Evolutionary conservation across 129 eudicot species (phyloP).

Genomic region (Lactuca saligna): DNA sequence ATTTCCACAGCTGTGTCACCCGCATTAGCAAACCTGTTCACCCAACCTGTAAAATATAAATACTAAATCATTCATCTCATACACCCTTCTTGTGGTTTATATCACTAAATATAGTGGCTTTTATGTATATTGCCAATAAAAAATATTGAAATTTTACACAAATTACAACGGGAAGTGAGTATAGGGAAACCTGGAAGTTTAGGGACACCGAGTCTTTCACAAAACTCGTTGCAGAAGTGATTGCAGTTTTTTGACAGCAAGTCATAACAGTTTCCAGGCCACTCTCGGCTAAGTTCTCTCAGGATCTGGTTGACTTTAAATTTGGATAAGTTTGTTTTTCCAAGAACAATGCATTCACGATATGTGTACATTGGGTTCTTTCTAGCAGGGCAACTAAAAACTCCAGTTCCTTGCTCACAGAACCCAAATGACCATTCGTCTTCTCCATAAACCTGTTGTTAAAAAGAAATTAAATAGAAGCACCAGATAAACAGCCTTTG

Average conservation of each 20-base stretch:
- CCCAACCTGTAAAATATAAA: conserved; percentile 71
- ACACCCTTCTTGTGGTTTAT: too few relatives aligned
- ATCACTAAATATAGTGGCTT: too few relatives aligned
- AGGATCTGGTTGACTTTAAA: conserved; percentile 76
- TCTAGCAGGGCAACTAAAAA: conserved; percentile 86
- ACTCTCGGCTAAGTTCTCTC: conserved; percentile 89
- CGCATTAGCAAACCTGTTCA: conserved; percentile 92
- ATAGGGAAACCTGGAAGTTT: conserved; percentile 72
- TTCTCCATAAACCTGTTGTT: conserved; percentile 75
- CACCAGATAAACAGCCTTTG: not conserved
- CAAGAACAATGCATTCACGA: conserved; percentile 85
- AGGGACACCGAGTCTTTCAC: conserved; percentile 81
- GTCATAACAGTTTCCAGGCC: conserved; percentile 92
- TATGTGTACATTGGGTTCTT: conserved; percentile 91
- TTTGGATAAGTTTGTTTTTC: conserved; percentile 62
- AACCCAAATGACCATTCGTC: conserved; percentile 98
- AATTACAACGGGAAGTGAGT: not conserved
- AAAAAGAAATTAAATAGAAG: conserved; percentile 1
- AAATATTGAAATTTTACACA: not conserved
- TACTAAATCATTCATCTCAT: too few relatives aligned
- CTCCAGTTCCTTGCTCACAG: conserved; percentile 91
- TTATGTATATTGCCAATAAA: not conserved
- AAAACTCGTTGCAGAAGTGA: conserved; percentile 90
- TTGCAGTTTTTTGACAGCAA: conserved; percentile 85
- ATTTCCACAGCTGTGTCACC: conserved; percentile 98